Base-by-base conservation (phyloP, 306 rosid species). In the Ormosia emarginata region DNA sequence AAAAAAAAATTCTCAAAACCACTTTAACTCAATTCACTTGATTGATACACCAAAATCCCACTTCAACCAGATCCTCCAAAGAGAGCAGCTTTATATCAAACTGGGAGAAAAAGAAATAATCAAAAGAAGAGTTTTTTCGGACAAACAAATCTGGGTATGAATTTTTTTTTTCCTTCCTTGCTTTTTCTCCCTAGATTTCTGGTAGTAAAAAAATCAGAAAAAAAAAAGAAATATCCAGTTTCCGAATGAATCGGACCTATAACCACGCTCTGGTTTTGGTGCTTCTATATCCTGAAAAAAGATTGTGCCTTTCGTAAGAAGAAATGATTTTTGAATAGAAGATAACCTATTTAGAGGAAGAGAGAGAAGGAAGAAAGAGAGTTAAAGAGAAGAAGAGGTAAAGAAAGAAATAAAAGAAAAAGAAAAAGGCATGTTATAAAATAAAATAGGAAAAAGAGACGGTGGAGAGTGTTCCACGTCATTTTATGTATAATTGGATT, bases 391-490 rank as follows among this genome's bases (percentile, higher is more conserved):
- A 24, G 24, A 24, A 24, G 24, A 24, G 24, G 1, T 24, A 24
- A 24, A 70, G 14, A 72, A 77, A 55, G 41, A 5, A 37, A 65
- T 29, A 29, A 13, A 40, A 40, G 57, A 30, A 73, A 15, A 37
- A 59, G n/a, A 73, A 80, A 68, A 24, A 33, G 84, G 91, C 77
- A 78, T 82, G 81, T 74, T 83, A 63, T 65, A 29, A 84, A 24
- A 77, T 24, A 24, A 24, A 24, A 87, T 88, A 85, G 86, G 58
- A 78, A 74, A 67, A 87, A 81, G 61, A 7, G 78, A 89, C 89
- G 94, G 91, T 77, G 84, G n/a, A 86, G 73, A 81, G 56, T 62
- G 40, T 32, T 72, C 91, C 97, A 92, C 93, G 91, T 87, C 82
- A 57, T 33, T 24, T 24, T 24, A 24, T 24, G 24, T 24, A 24